Evolutionary conservation across 768 basidiomycete species (phyloP).

Genomic region (Suillus paluster): DNA sequence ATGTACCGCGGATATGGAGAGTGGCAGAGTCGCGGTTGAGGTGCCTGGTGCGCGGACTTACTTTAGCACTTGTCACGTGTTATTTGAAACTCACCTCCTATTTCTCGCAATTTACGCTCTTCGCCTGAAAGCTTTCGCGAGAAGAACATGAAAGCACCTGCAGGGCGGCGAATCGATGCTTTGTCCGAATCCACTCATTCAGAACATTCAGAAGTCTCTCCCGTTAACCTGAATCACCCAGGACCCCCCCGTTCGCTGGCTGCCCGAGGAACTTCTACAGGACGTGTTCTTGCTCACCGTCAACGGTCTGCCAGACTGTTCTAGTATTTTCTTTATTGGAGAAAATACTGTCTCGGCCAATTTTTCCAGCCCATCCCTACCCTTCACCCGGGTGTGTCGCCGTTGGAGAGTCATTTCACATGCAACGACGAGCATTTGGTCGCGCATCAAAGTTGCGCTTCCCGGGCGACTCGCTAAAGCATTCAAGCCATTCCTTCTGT

Average conservation of each 20-base stretch:
- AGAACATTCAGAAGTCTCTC: neutral
- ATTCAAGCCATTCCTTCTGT: neutral
- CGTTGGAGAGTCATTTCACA: neutral
- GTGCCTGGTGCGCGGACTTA: neutral
- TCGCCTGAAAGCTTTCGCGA: too few species aligned
- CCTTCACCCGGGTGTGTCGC: neutral
- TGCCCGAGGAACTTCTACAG: neutral
- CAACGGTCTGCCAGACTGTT: neutral
- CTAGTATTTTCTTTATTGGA: neutral
- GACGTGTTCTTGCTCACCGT: neutral
- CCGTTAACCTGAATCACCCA: neutral
- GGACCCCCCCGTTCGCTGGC: neutral
- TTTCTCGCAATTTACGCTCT: neutral
- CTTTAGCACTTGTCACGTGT: neutral
- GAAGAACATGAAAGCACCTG: too few species aligned
- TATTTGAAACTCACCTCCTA: neutral
- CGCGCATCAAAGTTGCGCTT: neutral
- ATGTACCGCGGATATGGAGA: too few species aligned
- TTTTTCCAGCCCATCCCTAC: neutral
- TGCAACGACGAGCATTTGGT: neutral
- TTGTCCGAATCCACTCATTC: neutral
- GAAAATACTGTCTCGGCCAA: neutral
- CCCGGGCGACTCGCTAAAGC: neutral
- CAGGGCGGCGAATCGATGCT: too few species aligned
- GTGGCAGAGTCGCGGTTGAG: too few species aligned